Base-by-base conservation (phyloP, 2,329 filamentous ascomycete species). In the Diplocarpon mali region DNA sequence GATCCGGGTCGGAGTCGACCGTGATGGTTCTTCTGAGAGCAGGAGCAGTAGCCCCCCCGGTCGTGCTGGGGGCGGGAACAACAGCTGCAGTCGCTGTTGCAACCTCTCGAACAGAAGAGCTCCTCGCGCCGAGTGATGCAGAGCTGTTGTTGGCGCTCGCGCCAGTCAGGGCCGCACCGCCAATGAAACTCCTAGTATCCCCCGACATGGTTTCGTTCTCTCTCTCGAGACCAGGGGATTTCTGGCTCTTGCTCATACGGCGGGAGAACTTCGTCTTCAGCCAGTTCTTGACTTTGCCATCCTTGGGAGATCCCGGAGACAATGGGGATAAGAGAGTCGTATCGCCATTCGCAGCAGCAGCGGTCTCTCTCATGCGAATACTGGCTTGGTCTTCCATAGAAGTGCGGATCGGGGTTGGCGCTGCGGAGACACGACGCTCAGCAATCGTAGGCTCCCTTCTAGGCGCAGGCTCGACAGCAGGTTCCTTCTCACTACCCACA, bases 261-360 rank as follows among this genome's bases (percentile, higher is more conserved):
- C 65, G 63, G 0, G 66, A 68, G 48, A 78, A 71, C 5, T 68
- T 71, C 17, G 69, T 71, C 58, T 71, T 76, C 43, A 78, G 64
- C 75, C 75, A 78, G 32, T 65, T 67, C 52, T 69, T 75, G 6
- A 58, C 48, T 46, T 54, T 56, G 32, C 48, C 39, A 40, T 54
- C 48, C 29, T 48, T 45, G 30, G 53, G 40, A 14, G 53, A 49
- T n/a, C 28, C 39, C 1, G 43, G 30, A 7, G 44, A 35, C 10
- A 31, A 40, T 27, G 53, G 40, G 14, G 53, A 54, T 30, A 54
- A 40, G 3, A 54, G 49, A 8, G 54, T 24, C 39, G 53, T 47
- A 8, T 51, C 48, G n/a, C 35, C 24, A 24, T 56, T 56, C 11
- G 50, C 51, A 28, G 51, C 46, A 10, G 48, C 43, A 14, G 52